Evolutionary conservation across 306 rosid species (phyloP).

Genomic region (Benincasa hispida): DNA sequence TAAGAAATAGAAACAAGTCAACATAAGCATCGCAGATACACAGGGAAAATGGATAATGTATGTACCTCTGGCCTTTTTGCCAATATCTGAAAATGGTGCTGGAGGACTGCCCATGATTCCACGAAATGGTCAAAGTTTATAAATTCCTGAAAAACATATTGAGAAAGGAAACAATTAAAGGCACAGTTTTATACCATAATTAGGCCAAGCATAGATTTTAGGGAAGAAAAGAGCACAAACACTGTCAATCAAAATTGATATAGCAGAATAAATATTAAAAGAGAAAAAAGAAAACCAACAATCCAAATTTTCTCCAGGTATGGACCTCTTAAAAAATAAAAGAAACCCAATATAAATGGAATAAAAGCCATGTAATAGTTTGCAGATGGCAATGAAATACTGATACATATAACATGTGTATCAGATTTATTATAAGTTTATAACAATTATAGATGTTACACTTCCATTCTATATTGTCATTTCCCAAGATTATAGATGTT

Average conservation of each 20-base stretch:
- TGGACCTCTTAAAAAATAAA: neutral
- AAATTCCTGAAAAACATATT: neutral
- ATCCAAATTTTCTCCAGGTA: neutral
- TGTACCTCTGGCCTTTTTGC: constrained; percentile 79
- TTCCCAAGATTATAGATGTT: neutral
- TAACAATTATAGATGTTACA: neutral
- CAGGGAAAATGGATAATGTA: neutral
- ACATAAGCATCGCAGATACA: neutral
- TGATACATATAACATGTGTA: neutral
- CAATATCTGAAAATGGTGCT: constrained; percentile 78
- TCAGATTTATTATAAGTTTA: neutral
- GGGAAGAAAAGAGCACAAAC: neutral
- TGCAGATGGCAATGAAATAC: neutral
- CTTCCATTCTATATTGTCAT: neutral
- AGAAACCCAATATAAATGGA: neutral
- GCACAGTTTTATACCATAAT: neutral
- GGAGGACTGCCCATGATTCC: constrained; percentile 65
- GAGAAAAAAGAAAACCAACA: neutral
- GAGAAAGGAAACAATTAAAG: neutral
- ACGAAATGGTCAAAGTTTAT: constrained; percentile 11
- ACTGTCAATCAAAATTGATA: neutral
- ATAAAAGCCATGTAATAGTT: neutral
- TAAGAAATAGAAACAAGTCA: neutral
- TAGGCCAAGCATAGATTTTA: neutral
- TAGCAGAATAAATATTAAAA: neutral